Evolutionary conservation across 2,329 filamentous ascomycete genomes (phyloP), one percentile per base, ranked within the genome.

Genomic region (Ceratocystis variospora): DNA sequence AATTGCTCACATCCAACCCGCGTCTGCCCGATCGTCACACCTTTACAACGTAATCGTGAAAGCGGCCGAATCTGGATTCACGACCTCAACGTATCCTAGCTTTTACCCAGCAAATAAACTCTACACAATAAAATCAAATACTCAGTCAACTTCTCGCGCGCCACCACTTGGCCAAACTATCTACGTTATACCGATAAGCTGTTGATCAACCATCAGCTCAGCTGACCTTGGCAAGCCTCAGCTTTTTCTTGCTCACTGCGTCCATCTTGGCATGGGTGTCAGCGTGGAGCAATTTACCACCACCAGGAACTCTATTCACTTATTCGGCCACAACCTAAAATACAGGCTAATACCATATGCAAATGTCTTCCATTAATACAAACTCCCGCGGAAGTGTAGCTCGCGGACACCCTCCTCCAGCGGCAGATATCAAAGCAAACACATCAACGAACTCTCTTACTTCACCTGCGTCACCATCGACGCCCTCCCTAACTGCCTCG

Each of bases 401-500:
- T 31, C 55, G 17, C 5, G 31, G 28, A 8, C 7, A 59, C 12
- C 5, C 25, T 3, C 8, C 28, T 3, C 8, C 28, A 15, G 55
- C 28, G 8, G 15, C 55, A 31, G 55, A 37, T 8, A 12, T 31
- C 15, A 59, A 59, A n/a, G 55, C 25, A 4, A n/a, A 12, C 28
- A 22, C 50, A 28, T 65, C 63, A 31, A 46, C 53, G 31, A 48
- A 3, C 44, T 65, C 55, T 15, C 22, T 59, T 45, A 19, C 55
- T 37, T 59, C 55, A 53, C 63, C 41, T 55, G 44, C 37, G 41
- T 65, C 63, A 31, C 55, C 37, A 57, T 15, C 50, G 15, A 55
- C n/a, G 25, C 55, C 61, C 7, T 62, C 48, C 28, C 55, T 46
- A 8, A 55, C 48, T 2, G 22, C 48, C 28, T 57, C 63, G 10